A percentile compares a stretch with the other conserved stretches of the same genome.
phyloP scores from a whole-genome alignment of 352 stramenopile species.

The Hyaloperonospora arabidopsidis region DNA sequence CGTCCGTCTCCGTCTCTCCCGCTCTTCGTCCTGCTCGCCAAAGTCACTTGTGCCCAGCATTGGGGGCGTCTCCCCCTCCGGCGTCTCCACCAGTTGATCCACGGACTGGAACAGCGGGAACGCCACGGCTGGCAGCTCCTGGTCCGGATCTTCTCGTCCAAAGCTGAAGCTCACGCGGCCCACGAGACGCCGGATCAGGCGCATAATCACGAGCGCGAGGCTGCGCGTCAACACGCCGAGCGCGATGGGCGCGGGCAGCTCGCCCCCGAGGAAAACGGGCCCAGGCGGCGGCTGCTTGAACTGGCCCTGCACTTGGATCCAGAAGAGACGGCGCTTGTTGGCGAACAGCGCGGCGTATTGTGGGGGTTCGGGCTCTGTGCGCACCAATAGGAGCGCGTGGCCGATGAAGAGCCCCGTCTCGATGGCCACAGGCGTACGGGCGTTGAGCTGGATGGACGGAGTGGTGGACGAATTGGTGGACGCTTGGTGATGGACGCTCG shows the following conservation, averaged over 20 bases:
- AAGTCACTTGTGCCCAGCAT: slow-evolving; percentile 49
- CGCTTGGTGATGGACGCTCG: slow-evolving; percentile 3
- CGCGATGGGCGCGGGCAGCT: slow-evolving; percentile 54
- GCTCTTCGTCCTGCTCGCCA: slow-evolving; percentile 48
- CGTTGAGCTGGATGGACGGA: slow-evolving; percentile 60
- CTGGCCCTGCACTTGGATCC: slow-evolving; percentile 82
- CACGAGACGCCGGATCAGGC: slow-evolving; percentile 63
- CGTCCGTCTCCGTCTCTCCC: slow-evolving; percentile 34
- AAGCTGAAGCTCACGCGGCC: slow-evolving; percentile 67
- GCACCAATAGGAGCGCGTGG: slow-evolving; percentile 74
- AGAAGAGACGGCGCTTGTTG: slow-evolving; percentile 69
- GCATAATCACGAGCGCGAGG: slow-evolving; percentile 67
- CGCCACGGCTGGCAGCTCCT: slow-evolving; percentile 54
- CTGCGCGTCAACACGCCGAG: slow-evolving; percentile 72
- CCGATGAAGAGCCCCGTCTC: slow-evolving; percentile 85
- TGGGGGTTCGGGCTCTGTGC: slow-evolving; percentile 49
- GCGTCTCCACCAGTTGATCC: slow-evolving; percentile 73
- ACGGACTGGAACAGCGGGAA: slow-evolving; percentile 77
- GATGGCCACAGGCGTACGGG: slow-evolving; percentile 52
- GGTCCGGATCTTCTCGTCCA: too few relatives aligned
- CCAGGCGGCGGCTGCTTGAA: slow-evolving; percentile 61
- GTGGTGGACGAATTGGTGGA: too few relatives aligned
- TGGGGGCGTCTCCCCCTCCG: slow-evolving; percentile 41
- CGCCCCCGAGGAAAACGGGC: slow-evolving; percentile 62
- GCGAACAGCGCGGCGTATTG: slow-evolving; percentile 51